Base-by-base conservation (phyloP, 768 basidiomycete genomes). In the Lanmaoa rubissima region DNA sequence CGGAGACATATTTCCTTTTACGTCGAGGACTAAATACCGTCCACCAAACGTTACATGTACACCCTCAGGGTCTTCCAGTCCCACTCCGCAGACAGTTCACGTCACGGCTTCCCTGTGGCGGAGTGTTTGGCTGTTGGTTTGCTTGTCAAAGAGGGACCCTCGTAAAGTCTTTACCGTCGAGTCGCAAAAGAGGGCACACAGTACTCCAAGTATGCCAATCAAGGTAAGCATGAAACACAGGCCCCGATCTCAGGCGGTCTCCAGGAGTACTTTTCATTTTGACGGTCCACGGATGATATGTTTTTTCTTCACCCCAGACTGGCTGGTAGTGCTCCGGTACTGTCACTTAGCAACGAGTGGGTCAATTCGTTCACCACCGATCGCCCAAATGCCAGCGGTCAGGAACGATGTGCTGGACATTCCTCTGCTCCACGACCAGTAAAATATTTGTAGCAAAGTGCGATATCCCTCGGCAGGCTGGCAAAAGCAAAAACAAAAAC, bases 101-200 rank as follows among this genome's bases (percentile, higher is more conserved):
- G 61, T 62, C 52, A 63, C 44, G 0, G 0, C 4, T 26, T 63
- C 61, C 61, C 60, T 52, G 60, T 61, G 45, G 40, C 52, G 12
- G 28, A 45, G 32, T 17, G 19, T 31, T 48, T 17, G 10, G 51
- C 54, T 48, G 16, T 62, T 14, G 2, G n/a, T n/a, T 43, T 52
- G 4, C 61, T 19, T 12, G 48, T 26, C 59, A 39, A 39, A 8
- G 3, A 19, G 12, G 54, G 41, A 31, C 34, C 26, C 11, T 13
- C 35, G 9, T 17, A 32, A 53, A 26, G 8, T 9, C 7, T 54
- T 53, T 28, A 14, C 19, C 16, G 10, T 10, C 32, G 5, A 35
- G 34, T 13, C 35, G 26, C 35, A 13, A 53, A 31, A 7, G 3
- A 36, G 17, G 34, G n/a, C 51, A 26, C 31, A 31, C n/a, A 46